Evolutionary conservation across 768 basidiomycete species (phyloP), one percentile per base, ranked within the genome.

Genomic region (Kwoniella dejecticola): DNA sequence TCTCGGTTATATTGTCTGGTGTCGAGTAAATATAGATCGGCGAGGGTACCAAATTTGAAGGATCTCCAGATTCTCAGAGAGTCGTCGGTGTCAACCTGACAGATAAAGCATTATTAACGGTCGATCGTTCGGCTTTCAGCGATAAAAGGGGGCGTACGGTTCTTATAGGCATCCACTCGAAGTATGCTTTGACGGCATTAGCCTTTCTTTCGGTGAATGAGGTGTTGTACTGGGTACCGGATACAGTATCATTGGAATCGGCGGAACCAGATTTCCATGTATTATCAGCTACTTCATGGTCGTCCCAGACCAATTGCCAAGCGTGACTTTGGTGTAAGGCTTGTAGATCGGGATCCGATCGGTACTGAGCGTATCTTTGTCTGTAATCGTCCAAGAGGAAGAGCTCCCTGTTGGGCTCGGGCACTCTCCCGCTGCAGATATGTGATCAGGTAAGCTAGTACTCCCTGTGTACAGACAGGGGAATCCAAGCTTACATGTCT

Each of bases 11-110:
- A 86, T 62, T 85, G 81, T 2, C 85, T 82, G 21, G 85, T 86
- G 70, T 87, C 85, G 15, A 87, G 80, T 84, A 87, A 84, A 10
- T 84, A 83, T 67, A 86, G 71, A 68, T 85, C 85, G 65, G 85
- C 69, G n/a, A 86, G 81, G 70, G 85, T 84, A 46, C 85, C 85
- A 36, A 87, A 82, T 77, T 85, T 83, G 78, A 87, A 86, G 68
- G 84, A 85, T 31, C 85, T 81, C 84, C 84, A 86, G 53, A 86
- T 86, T 26, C 85, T 80, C 15, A 86, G 81, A 66, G 83, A 81
- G 74, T 86, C 84, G 52, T 82, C 81, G 1, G 81, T 80, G 40
- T 82, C 81, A 17, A 86, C 83, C 66, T 85, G 83, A 11, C 17
- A 11, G 19, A 42, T n/a, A 42, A 19, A n/a, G 41, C 11, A 38